Base-by-base conservation (phyloP, 2,329 filamentous ascomycete species). In the Lojkania enalia region DNA sequence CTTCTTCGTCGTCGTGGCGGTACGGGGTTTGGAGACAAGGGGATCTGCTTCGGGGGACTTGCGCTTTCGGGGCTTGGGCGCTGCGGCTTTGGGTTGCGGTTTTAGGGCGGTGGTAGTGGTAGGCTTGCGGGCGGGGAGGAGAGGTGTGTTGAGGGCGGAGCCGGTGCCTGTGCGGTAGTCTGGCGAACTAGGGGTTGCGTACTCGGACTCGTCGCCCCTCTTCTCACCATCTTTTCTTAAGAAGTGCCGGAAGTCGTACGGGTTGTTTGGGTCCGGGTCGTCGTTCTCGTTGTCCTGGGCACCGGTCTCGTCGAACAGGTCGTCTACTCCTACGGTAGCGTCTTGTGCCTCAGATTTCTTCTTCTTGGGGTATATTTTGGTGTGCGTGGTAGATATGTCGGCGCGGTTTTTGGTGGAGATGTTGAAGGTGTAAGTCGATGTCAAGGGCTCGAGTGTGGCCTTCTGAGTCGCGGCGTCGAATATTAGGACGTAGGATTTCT, bases 351-450 rank as follows among this genome's bases (percentile, higher is more conserved):
- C 9, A 5, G 5, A 5, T 5, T 36, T 19, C 9, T 20, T 36
- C 39, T 50, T 63, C 51, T 51, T 57, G 5, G 55, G 63, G 38
- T 60, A 71, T 75, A 94, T 77, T 48, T 88, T 88, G 7, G 83
- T 77, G 62, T 88, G 84, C 60, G 85, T 78, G 38, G 82, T 78
- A 36, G 81, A 78, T 30, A 95, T 75, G 58, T 79, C 82, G 20
- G 81, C 79, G 41, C 78, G 71, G 54, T 88, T 82, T 36, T 80
- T 2, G 86, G 88, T 12, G 83, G 83, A 43, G 79, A 96, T 73
- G 68, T 96, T 96, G 85, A 96, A 91, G 61, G 89, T 85, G 71
- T 95, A 87, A 29, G 85, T 84, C n/a, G 85, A 86, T 63, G 89
- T 83, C 42, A 96, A 76, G 39, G 83, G 84, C 72, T 96, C 90